Conservation (phyloP, 352 stramenopile species). For the Phytophthora tentaculata region DNA sequence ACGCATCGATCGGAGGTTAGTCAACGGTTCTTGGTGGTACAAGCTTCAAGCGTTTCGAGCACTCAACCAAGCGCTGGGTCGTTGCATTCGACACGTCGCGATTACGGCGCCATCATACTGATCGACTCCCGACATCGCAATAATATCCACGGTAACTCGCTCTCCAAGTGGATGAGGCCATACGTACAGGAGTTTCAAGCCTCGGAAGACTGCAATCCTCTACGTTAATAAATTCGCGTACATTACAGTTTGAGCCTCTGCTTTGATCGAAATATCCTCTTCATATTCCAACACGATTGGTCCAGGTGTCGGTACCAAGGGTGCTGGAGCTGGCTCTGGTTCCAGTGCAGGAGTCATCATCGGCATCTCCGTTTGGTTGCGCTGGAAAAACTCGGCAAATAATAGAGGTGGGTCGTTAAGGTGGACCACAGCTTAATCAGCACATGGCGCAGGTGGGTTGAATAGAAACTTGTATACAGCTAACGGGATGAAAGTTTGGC, state of each 20-base stretch:
- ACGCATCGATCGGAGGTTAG: constrained; percentile 48
- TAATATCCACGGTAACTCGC: constrained; percentile 52
- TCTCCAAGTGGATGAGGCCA: constrained; percentile 81
- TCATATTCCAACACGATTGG: not conserved
- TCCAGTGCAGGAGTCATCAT: not conserved
- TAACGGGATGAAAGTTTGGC: constrained; percentile 12
- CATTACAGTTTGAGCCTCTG: not conserved
- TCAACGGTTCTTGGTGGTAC: constrained; percentile 93
- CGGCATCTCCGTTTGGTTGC: not conserved
- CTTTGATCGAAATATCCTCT: not conserved
- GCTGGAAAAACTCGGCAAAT: not conserved
- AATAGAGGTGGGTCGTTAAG: no score
- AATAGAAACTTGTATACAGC: constrained; percentile 29
- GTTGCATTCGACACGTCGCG: constrained; percentile 98
- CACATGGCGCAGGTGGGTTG: constrained; percentile 6
- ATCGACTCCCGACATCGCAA: constrained; percentile 88
- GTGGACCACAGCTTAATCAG: no score
- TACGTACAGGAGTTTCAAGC: constrained; percentile 70
- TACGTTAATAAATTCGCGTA: no score
- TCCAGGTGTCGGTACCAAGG: not conserved
- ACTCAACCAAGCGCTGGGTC: constrained; percentile 98
- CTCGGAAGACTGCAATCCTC: constrained; percentile 48
- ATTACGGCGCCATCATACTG: constrained; percentile 98
- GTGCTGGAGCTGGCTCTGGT: not conserved
- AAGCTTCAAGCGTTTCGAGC: constrained; percentile 96